Base-by-base conservation (phyloP, 1,284 basidiomycete genomes). In the Agaricales sp. region DNA sequence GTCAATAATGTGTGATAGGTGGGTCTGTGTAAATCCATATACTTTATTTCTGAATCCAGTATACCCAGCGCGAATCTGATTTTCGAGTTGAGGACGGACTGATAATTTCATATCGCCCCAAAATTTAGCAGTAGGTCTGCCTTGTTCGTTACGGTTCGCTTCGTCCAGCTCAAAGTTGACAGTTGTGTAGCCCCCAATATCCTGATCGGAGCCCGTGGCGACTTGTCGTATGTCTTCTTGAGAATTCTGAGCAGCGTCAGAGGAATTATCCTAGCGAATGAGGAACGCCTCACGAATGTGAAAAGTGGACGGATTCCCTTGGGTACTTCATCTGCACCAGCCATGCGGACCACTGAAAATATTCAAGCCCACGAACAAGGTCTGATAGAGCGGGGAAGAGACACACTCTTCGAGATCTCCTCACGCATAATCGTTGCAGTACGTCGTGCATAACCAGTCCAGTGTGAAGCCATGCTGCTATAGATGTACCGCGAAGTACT, bases 41-140 rank as follows among this genome's bases (percentile, higher is more conserved):
- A 80, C 82, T 69, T 82, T 86, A 61, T 83, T 93, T 51, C 89
- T 70, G 63, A 95, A 87, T 3, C 87, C 92, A 25, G 90, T 87
- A 62, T 91, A 92, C 1, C 88, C 88, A 20, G 79, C 78, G 48
- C 84, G 71, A 23, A 89, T 70, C 54, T 74, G 73, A 0, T 75
- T 74, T 55, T 80, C 75, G 43, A 82, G 59, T 12, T 77, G 80
- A 1, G 77, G 67, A 49, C 74, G 75, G 1, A 90, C 81, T 26
- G 69, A 71, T 8, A 87, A 68, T 35, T 72, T 67, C 80, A 92
- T 84, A 21, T 81, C 72, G 1, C 88, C 88, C 75, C 77, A 85
- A 61, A 92, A 91, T 44, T 77, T 71, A 2, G 68, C 85, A 1
- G 76, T 81, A 51, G 75, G 67, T 22, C 59, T 53, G 52, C 60